phyloP scores from a whole-genome alignment of 345 rosid genomes.

The Gossypium stocksii region DNA sequence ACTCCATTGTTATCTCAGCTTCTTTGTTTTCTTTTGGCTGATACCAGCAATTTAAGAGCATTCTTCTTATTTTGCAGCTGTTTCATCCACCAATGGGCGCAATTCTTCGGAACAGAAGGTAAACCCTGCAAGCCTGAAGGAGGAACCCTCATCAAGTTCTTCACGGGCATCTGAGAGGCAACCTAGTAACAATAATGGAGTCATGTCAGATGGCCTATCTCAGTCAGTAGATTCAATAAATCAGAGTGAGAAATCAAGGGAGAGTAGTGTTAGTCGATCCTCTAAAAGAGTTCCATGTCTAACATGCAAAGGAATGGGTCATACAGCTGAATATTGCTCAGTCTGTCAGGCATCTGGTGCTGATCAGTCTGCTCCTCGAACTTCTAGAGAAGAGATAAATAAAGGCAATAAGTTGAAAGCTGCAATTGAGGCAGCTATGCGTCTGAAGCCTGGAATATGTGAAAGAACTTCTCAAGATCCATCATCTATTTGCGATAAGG shows the following conservation, averaged over 20 bases:
- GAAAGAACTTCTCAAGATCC: slow-evolving; percentile 47
- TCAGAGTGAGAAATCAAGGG: slow-evolving; percentile 58
- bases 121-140: slow-evolving; percentile 43
- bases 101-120: slow-evolving; percentile 45
- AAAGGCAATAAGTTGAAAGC: slow-evolving; percentile 66
- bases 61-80: slow-evolving; percentile 36
- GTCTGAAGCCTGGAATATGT: slow-evolving; percentile 64
- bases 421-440: slow-evolving; percentile 76
- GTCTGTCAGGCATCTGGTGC: slow-evolving; percentile 34
- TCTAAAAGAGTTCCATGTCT: slow-evolving; percentile 45
- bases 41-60: neutral
- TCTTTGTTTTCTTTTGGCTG: neutral
- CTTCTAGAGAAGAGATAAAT: slow-evolving; percentile 42
- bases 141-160: slow-evolving; percentile 56
- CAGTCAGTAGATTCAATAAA: slow-evolving; percentile 47
- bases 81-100: slow-evolving; percentile 33
- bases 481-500: slow-evolving; percentile 32
- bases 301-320: slow-evolving; percentile 57
- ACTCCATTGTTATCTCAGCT: slow-evolving; percentile 8
- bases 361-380: slow-evolving; percentile 47
- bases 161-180: slow-evolving; percentile 48
- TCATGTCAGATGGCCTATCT: slow-evolving; percentile 45
- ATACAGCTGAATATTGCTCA: slow-evolving; percentile 52
- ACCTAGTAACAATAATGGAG: slow-evolving; percentile 36
- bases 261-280: slow-evolving; percentile 33